Evolutionary conservation across 2,329 filamentous ascomycete genomes (phyloP), one percentile per base, ranked within the genome.

Genomic region (Cladosporium sp.): DNA sequence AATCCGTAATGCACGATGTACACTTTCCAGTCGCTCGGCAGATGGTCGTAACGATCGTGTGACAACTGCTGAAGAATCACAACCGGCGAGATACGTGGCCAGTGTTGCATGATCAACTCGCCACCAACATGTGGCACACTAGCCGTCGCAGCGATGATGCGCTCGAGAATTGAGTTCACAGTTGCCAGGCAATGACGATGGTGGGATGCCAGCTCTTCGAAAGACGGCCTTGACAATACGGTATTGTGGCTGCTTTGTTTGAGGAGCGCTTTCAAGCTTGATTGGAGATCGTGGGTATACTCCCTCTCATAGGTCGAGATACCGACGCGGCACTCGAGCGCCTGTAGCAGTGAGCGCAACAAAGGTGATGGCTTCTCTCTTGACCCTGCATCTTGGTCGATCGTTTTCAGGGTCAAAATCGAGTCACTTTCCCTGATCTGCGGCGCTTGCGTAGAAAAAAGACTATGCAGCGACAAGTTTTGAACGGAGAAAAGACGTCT

Each of bases 11-110:
- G 35, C 0, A 81, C 61, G 1, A 83, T 53, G 0, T 53, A 60
- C 9, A 72, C 59, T 32, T 72, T 72, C 61, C 74, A 69, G 0
- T 63, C 62, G 0, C 42, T 9, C 0, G 72, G 69, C 10, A 77
- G 73, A 0, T 9, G 9, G 0, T 42, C 28, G 1, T 55, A 55
- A 0, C 65, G 64, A 0, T 60, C 69, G 0, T 70, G 71, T 6
- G 75, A 68, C 0, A 83, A 62, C 34, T 77, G 74, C 41, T 76
- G 71, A 0, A 83, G 70, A 0, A 82, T 54, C 0, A 74, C 66
- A 0, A 72, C 51, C 0, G 65, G 66, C 0, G 74, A 77, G 2
- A 75, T 55, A 1, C 65, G 68, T 0, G 79, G 79, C 73, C 74
- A 79, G 0, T 80, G 61, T 0, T 16, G 54, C n/a, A 55, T 72